Conservation (phyloP, 805 yeast species). For the Metschnikowia henanensis region DNA sequence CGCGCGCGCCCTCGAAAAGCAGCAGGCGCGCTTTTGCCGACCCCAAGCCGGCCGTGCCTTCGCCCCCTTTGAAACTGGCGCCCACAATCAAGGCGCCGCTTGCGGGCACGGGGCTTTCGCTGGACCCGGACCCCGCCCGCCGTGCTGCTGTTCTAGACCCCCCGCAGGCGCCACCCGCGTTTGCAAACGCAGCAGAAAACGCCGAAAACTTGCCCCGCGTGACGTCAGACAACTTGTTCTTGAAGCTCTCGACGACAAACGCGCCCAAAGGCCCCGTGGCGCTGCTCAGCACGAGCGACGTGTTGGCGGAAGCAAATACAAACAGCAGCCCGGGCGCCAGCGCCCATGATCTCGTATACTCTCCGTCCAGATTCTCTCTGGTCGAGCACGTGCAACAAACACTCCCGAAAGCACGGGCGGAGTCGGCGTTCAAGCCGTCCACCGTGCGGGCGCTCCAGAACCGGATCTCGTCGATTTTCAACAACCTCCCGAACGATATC, state of each 20-base stretch:
- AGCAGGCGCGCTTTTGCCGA: neutral
- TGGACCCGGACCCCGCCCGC: neutral
- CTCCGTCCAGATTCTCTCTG: slow-evolving; percentile 2
- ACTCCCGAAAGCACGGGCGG: slow-evolving; percentile 3
- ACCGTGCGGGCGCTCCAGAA: slow-evolving; percentile 26
- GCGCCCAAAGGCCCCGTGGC: slow-evolving; percentile 22
- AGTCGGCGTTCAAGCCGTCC: slow-evolving; percentile 5
- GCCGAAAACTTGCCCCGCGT: slow-evolving; percentile 24
- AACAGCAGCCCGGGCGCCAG: slow-evolving; percentile 32
- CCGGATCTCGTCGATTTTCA: slow-evolving; percentile 40
- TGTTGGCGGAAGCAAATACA: slow-evolving; percentile 28
- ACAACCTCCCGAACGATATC: slow-evolving; percentile 47
- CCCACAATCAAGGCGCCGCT: slow-evolving; percentile 1
- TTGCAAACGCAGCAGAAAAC: neutral
- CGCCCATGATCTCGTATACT: neutral
- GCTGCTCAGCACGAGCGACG: slow-evolving; percentile 25
- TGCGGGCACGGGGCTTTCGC: neutral
- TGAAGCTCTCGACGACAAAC: slow-evolving; percentile 29
- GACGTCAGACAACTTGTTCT: slow-evolving; percentile 34
- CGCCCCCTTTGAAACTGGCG: neutral
- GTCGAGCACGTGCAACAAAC: neutral
- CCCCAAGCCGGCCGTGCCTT: neutral
- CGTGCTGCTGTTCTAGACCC: neutral
- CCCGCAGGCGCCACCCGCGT: neutral
- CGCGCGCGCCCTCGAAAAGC: neutral